Base-by-base conservation (phyloP, 208 protist species). In the Novymonas esmeraldas region DNA sequence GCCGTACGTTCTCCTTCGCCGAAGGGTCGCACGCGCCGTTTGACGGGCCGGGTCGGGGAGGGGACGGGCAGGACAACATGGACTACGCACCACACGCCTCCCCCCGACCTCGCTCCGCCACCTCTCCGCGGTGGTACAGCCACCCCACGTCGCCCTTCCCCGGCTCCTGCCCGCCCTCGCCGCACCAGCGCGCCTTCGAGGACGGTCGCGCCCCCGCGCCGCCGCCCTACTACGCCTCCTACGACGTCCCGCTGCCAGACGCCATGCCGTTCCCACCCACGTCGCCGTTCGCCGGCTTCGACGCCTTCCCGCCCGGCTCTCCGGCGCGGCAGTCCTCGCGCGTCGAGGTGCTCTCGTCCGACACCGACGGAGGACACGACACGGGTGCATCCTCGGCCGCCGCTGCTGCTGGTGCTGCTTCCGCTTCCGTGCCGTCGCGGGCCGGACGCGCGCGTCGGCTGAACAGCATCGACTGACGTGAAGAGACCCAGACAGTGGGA, bases 321-420 rank as follows among this genome's bases (percentile, higher is more conserved):
- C 44, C 51, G 9, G 49, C 61, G 59, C 68, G 68, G 6, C 68
- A 73, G 59, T 73, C 68, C 16, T 73, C 68, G 41, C 58, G 69
- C 34, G 69, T 74, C 22, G 69, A 74, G 69, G 69, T 68, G 52
- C 59, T 74, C 20, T 63, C 67, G 2, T 59, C 69, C 2, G 60
- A 67, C 55, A 41, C 45, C 0, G 69, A 74, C 20, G 24, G 52
- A 56, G 11, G 1, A 14, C 39, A 46, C 31, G 42, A 33, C 26
- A 34, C 5, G 4, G 7, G 38, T 14, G 18, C 18, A 20, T 18
- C 29, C 31, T 36, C 0, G 18, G 44, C 59, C n/a, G n/a, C n/a
- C n/a, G n/a, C n/a, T n/a, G n/a, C n/a, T n/a, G n/a, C n/a, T n/a
- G n/a, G n/a, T n/a, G n/a, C n/a, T n/a, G n/a, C n/a, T n/a, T n/a